Evolutionary conservation across 176 grass and related monocot genomes (phyloP), one percentile per base, ranked within the genome.

Genomic region (Dactylis glomerata): DNA sequence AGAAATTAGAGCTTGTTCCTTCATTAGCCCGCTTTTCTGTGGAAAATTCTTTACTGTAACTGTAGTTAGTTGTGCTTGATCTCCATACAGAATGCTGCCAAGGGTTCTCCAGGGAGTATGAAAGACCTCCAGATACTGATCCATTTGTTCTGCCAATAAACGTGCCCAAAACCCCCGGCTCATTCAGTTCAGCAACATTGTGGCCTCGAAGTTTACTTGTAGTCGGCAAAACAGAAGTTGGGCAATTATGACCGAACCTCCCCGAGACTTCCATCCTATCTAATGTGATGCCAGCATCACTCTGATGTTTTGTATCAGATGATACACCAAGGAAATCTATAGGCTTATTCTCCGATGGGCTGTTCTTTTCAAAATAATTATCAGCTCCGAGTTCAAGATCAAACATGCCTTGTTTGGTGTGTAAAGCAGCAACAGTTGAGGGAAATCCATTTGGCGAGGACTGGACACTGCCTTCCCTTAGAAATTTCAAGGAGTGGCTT

Each of bases 401-500:
- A 84, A 93, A 87, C 66, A 82, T 84, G 83, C 69, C 50, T 88
- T 69, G 82, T 64, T 81, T 82, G 63, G 65, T 54, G 32, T 52
- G 68, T 61, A 62, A 52, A 86, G 47, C 72, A 56, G 19, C 59
- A 63, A 76, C 90, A 27, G 8, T 93, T 49, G 86, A 23, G 30
- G 85, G 66, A 34, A 85, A 86, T 76, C 85, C 83, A 57, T 92
- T 93, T 86, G 94, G 87, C n/a, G 85, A 89, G 80, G 94, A 91
- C 69, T 90, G 91, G 27, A 89, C 87, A 31, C 91, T 93, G 36
- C 89, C 89, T 90, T 97, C 94, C 85, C 86, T 92, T 51, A 90
- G 86, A 14, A 93, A 97, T 42, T 90, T 91, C 11, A 93, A 86
- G 61, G 85, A 81, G 11, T 81, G 81, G 49, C 82, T 82, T 68